A percentile compares a stretch with the other conserved stretches of the same genome.
Conservation (phyloP, 257 asterid species). For the Verbena officinalis region DNA sequence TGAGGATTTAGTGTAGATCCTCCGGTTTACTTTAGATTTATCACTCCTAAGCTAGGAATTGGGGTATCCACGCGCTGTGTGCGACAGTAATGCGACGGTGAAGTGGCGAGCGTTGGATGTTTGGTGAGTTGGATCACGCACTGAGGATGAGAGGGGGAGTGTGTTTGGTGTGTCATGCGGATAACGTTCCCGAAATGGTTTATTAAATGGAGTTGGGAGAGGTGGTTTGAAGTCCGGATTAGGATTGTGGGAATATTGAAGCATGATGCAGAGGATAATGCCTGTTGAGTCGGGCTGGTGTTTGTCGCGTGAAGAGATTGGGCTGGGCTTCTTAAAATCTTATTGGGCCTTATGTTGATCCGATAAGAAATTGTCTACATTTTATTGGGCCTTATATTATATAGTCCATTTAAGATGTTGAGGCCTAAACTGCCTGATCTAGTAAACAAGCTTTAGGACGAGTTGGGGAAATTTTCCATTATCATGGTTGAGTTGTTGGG, state of each 20-base stretch:
- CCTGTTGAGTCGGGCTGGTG: conserved; percentile 23
- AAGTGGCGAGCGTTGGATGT: background rate
- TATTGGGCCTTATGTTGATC: background rate
- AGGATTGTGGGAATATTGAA: conserved; percentile 26
- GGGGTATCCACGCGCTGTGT: background rate
- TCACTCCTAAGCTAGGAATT: conserved; percentile 21
- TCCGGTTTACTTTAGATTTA: conserved; percentile 23
- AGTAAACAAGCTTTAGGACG: no score
- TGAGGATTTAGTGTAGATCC: conserved; percentile 32
- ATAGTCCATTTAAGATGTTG: no score
- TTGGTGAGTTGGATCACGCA: background rate
- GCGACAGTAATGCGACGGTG: background rate
- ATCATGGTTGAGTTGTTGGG: no score
- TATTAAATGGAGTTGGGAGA: conserved; percentile 45
- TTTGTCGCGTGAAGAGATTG: background rate
- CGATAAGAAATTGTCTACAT: background rate
- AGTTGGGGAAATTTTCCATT: no score
- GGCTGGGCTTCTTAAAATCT: background rate
- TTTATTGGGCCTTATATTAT: no score
- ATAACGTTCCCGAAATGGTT: conserved; percentile 58
- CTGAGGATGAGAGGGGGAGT: background rate
- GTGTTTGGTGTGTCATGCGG: conserved; percentile 22
- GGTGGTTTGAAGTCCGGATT: conserved; percentile 48
- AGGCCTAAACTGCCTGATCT: no score
- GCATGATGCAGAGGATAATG: conserved; percentile 20